Conservation (phyloP, 257 asterid species). For the Solanum infundibuliforme region DNA sequence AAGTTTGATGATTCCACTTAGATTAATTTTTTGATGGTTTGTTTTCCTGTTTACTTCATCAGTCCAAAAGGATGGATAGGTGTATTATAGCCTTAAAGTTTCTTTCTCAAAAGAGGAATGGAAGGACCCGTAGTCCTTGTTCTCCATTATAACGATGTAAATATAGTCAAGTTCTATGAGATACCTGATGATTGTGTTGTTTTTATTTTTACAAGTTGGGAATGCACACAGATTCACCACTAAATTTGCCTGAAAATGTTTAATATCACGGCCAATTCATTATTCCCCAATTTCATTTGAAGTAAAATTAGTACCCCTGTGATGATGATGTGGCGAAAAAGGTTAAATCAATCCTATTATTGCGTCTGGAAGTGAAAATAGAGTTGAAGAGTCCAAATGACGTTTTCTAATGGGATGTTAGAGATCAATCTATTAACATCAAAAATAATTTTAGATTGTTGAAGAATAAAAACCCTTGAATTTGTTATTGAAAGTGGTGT, state of each 20-base stretch:
- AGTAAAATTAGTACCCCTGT: background rate
- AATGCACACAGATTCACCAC: background rate
- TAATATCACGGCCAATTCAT: background rate
- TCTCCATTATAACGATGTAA: background rate
- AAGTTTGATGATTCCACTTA: conserved; percentile 49
- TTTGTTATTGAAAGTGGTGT: background rate
- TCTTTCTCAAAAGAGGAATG: background rate
- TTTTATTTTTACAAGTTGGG: background rate
- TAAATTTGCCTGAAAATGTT: background rate
- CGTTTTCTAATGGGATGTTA: background rate
- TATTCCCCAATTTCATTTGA: background rate
- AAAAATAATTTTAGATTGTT: background rate
- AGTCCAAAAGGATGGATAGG: background rate
- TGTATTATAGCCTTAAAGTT: background rate
- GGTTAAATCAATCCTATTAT: background rate
- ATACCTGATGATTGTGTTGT: background rate
- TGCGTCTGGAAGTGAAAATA: background rate
- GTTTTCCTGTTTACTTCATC: background rate
- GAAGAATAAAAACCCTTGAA: background rate
- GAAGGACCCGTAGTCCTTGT: background rate
- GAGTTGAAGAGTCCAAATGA: background rate
- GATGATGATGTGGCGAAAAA: background rate
- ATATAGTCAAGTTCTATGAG: background rate
- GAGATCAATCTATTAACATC: background rate
- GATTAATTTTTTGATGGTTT: background rate